phyloP scores from a whole-genome alignment of 129 eudicot species.

The Arctium minus region DNA sequence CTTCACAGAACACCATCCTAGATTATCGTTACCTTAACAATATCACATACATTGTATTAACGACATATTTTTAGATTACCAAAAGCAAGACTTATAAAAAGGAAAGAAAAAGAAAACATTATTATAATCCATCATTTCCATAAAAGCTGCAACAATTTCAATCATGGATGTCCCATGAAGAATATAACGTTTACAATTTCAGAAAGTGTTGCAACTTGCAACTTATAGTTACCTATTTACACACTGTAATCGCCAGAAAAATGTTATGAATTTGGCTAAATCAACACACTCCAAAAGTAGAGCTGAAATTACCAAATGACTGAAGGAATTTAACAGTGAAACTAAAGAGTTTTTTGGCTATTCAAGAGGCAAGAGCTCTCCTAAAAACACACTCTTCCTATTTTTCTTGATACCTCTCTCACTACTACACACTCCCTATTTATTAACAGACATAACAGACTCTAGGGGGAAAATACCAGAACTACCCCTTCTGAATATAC shows the following conservation, averaged over 20 bases:
- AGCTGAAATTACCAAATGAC: too few relatives aligned
- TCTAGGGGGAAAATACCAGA: too few relatives aligned
- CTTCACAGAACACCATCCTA: neutral
- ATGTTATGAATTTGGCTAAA: too few relatives aligned
- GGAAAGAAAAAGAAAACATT: neutral
- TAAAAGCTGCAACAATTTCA: neutral
- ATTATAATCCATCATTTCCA: neutral
- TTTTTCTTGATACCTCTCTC: too few relatives aligned
- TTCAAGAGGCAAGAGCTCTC: too few relatives aligned
- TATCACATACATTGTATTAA: neutral
- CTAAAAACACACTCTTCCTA: too few relatives aligned
- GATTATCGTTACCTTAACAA: neutral
- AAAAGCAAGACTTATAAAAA: neutral
- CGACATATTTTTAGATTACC: neutral
- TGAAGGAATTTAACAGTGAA: too few relatives aligned
- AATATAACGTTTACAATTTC: neutral
- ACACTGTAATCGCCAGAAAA: neutral
- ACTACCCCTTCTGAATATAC: too few relatives aligned
- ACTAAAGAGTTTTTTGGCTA: too few relatives aligned
- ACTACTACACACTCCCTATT: too few relatives aligned
- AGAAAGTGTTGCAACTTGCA: neutral
- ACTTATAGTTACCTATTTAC: neutral
- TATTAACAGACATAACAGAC: too few relatives aligned
- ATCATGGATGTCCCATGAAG: neutral
- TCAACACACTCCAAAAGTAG: too few relatives aligned